A percentile compares a stretch with the other conserved stretches of the same genome.
Conservation (phyloP, 2,329 filamentous ascomycete genomes). For the Xylariaceae sp. region DNA sequence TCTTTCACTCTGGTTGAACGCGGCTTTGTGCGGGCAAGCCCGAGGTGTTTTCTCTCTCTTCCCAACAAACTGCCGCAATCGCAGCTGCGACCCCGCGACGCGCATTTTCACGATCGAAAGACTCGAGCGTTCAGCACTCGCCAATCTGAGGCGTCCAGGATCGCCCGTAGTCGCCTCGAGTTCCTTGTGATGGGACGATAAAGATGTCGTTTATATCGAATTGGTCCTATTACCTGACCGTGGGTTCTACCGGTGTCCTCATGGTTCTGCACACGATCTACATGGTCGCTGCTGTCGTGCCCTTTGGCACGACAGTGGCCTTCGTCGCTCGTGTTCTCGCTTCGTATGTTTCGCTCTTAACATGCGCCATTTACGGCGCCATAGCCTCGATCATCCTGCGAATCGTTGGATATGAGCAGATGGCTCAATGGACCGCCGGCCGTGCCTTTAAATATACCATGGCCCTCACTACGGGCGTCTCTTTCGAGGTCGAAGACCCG, state of each 20-base stretch:
- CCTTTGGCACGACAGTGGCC: conserved; percentile 43
- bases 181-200: conserved; percentile 19
- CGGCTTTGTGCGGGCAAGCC: neutral
- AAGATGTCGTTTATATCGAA: conserved; percentile 29
- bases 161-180: conserved; percentile 6
- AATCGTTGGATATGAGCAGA: conserved; percentile 63
- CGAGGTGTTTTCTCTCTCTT: neutral
- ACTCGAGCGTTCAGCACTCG: too few relatives aligned
- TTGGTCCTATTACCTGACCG: conserved; percentile 40
- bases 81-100: neutral
- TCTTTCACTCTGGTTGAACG: neutral
- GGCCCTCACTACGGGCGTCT: conserved; percentile 67
- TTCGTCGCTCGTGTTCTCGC: conserved; percentile 67
- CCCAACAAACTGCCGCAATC: conserved; percentile 11
- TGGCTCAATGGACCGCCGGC: conserved; percentile 80
- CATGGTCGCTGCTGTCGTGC: conserved; percentile 53
- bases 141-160: neutral
- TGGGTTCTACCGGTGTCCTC: conserved; percentile 48
- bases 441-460: conserved; percentile 77
- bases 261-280: conserved; percentile 60
- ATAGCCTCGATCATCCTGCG: conserved; percentile 67
- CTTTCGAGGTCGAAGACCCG: conserved; percentile 68
- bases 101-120: conserved; percentile 4
- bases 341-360: conserved; percentile 57
- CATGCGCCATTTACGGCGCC: conserved; percentile 67